Percentiles rank a stretch among this genome's conserved stretches.
phyloP scores from a whole-genome alignment of 306 rosid species.

The Lathyrus oleraceus region DNA sequence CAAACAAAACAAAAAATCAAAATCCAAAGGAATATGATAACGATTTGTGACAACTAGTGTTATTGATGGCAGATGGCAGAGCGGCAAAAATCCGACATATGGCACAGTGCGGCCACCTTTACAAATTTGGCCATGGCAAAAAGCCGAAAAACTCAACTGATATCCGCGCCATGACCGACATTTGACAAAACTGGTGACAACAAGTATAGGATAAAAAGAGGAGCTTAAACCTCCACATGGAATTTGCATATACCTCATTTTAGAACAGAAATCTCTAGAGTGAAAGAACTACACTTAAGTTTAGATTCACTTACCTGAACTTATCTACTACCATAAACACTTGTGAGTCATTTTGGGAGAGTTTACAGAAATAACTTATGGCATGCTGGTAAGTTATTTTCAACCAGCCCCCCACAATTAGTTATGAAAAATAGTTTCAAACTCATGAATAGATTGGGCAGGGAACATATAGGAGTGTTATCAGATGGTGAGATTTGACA shows the following conservation, averaged over 20 bases:
- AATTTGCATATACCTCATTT: constrained; percentile 12
- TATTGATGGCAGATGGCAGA: no score
- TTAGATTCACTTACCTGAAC: background rate
- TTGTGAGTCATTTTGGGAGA: background rate
- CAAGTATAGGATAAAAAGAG: background rate
- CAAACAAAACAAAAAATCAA: no score
- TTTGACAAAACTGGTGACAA: background rate
- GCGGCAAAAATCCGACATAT: no score
- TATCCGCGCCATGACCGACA: no score
- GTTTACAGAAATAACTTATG: background rate
- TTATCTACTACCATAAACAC: background rate
- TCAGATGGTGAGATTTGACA: no score
- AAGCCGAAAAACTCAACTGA: no score
- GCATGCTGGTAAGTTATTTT: no score
- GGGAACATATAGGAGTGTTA: no score
- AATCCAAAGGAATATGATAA: background rate
- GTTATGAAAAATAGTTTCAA: background rate
- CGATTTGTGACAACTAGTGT: background rate
- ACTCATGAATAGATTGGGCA: no score
- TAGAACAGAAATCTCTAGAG: background rate
- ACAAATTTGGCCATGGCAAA: no score
- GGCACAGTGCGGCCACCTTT: no score
- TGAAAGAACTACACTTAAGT: background rate
- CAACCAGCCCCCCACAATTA: background rate
- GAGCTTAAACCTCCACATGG: constrained; percentile 2